phyloP scores from a whole-genome alignment of 306 rosid species.

The Prunus mira region DNA sequence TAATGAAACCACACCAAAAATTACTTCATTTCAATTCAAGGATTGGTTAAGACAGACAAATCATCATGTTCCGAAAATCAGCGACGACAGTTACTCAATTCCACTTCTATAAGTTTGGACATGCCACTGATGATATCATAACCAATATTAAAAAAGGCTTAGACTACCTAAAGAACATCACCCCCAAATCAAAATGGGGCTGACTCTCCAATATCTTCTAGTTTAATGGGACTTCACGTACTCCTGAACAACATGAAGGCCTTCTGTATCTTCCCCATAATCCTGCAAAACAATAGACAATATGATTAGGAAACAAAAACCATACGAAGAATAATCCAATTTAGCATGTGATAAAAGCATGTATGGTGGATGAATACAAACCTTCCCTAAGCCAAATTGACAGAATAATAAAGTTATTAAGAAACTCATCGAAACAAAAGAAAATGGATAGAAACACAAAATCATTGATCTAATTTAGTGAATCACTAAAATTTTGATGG shows the following conservation, averaged over 20 bases:
- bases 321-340: neutral
- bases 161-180: constrained; percentile 15
- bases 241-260: constrained; percentile 45
- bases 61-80: neutral
- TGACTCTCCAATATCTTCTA: neutral
- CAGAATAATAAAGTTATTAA: neutral
- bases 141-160: neutral
- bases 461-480: neutral
- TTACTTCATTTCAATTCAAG: neutral
- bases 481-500: neutral
- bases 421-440: neutral
- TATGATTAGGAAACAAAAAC: neutral
- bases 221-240: constrained; percentile 36
- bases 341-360: neutral
- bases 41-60: neutral
- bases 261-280: constrained; percentile 41
- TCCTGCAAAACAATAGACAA: constrained; percentile 22
- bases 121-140: neutral
- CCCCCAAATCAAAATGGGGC: neutral
- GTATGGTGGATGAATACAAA: neutral
- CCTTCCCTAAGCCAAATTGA: no score
- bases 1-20: neutral
- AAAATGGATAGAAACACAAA: neutral
- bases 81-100: neutral
- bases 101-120: neutral